A percentile compares a stretch with the other conserved stretches of the same genome.
phyloP scores from a whole-genome alignment of 768 basidiomycete species.

The Suillus variegatus region DNA sequence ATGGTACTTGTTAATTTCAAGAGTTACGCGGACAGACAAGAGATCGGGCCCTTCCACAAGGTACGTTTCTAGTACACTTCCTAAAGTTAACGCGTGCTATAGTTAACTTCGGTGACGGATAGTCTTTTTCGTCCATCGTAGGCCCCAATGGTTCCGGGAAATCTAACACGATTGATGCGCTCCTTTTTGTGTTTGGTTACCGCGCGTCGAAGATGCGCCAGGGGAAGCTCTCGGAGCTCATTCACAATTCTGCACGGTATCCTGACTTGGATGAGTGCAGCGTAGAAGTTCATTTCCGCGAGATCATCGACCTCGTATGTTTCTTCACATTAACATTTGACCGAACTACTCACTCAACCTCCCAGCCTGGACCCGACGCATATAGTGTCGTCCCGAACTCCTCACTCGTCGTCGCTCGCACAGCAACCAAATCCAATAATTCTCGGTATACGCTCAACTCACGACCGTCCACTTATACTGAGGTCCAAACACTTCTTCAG shows the following conservation, averaged over 20 bases:
- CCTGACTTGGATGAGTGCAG: conserved; percentile 86
- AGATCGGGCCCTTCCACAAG: conserved; percentile 99
- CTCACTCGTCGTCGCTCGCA: conserved; percentile 80
- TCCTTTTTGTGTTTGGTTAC: conserved; percentile 97
- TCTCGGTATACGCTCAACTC: conserved; percentile 93
- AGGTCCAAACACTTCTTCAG: conserved; percentile 89
- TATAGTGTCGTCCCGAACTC: conserved; percentile 83
- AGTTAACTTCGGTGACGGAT: not conserved
- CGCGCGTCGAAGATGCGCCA: conserved; percentile 98
- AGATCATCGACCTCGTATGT: conserved; percentile 87
- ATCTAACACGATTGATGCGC: conserved; percentile 97
- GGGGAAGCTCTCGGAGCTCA: conserved; percentile 93
- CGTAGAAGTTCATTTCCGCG: conserved; percentile 96
- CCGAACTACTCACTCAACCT: not conserved
- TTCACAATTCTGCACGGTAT: conserved; percentile 91
- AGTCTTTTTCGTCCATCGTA: conserved; percentile 98
- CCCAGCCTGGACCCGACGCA: conserved; percentile 85
- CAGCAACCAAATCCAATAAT: conserved; percentile 85
- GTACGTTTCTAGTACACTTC: conserved; percentile 38
- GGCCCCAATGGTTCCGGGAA: conserved; percentile 99
- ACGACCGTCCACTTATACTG: conserved; percentile 71
- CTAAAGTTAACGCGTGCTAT: not conserved
- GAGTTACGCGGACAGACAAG: conserved; percentile 93
- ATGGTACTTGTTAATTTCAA: conserved; percentile 95
- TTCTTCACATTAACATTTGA: conserved; percentile 1